Conservation (phyloP, 1,139 yeast genomes). For the Hyphopichia khmerensis region DNA sequence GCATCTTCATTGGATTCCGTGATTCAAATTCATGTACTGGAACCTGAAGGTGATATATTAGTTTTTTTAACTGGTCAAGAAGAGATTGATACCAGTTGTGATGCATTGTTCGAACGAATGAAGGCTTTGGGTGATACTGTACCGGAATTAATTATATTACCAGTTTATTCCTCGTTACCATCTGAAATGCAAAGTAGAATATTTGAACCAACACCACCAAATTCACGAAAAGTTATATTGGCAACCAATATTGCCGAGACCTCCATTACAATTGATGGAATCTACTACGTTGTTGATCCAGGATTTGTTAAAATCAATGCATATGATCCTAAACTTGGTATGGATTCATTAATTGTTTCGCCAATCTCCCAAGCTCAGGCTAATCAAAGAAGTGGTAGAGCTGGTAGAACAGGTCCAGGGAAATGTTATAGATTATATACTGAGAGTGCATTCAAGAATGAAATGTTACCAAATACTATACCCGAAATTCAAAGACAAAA, state of each 20-base stretch:
- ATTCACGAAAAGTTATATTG: conserved; percentile 67
- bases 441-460: conserved; percentile 62
- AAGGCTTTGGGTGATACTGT: conserved; percentile 63
- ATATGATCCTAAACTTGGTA: conserved; percentile 71
- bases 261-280: conserved; percentile 78
- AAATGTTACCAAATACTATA: conserved; percentile 79
- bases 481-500: conserved; percentile 96
- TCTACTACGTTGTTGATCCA: conserved; percentile 74
- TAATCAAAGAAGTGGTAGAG: conserved; percentile 79
- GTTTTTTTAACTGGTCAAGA: conserved; percentile 91
- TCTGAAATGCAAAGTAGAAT: conserved; percentile 70
- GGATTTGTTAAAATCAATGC: conserved; percentile 80
- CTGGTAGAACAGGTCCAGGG: conserved; percentile 87
- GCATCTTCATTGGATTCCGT: conserved; percentile 81
- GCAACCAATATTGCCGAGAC: conserved; percentile 87
- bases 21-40: conserved; percentile 77
- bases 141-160: conserved; percentile 73
- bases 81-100: conserved; percentile 89
- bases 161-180: conserved; percentile 81
- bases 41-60: conserved; percentile 76
- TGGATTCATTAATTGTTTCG: conserved; percentile 70
- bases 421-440: conserved; percentile 76
- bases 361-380: conserved; percentile 86
- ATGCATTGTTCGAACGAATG: conserved; percentile 64
- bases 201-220: conserved; percentile 73